A percentile compares a stretch with the other conserved stretches of the same genome.
Conservation (phyloP, 169 alveolate species). For the Pseudocohnilembus persalinus region DNA sequence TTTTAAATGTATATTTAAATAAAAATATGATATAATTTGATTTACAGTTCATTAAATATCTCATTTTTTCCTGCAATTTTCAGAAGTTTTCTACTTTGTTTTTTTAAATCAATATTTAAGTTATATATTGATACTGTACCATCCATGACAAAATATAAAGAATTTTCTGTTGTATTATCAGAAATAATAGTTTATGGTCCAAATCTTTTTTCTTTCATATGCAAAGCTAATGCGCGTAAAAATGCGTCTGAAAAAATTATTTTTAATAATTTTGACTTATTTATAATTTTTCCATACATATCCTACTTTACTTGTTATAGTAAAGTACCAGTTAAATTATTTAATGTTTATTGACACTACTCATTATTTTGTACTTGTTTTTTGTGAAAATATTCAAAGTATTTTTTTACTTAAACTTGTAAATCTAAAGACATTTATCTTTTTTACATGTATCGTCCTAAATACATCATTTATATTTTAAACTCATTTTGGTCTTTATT, state of each 20-base stretch:
- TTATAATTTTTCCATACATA: constrained; percentile 2
- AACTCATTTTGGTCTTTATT: neutral
- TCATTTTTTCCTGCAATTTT: neutral
- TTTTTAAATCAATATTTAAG: neutral
- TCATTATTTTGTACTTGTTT: constrained; percentile 3
- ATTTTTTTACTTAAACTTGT: neutral
- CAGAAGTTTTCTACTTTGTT: too few species aligned
- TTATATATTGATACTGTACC: neutral
- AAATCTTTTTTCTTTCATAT: constrained; percentile 19
- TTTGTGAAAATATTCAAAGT: constrained; percentile 10
- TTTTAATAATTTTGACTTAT: neutral
- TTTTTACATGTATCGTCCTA: neutral
- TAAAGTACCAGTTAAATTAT: neutral
- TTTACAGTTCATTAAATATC: neutral
- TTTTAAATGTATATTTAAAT: neutral
- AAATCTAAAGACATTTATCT: neutral
- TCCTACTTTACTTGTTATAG: neutral
- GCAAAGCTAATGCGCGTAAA: neutral
- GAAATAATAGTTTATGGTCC: constrained; percentile 1
- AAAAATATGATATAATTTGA: neutral
- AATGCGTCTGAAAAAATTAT: constrained; percentile 1
- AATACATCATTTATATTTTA: neutral
- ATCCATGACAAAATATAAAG: constrained; percentile 3
- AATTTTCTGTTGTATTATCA: neutral
- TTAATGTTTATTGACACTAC: neutral